A percentile compares a stretch with the other conserved stretches of the same genome.
These are phyloP conservation scores for Bipolaris oryzae DNA, from an alignment of 2,329 filamentous ascomycete genomes.

Conservation along the genomic window DNA sequence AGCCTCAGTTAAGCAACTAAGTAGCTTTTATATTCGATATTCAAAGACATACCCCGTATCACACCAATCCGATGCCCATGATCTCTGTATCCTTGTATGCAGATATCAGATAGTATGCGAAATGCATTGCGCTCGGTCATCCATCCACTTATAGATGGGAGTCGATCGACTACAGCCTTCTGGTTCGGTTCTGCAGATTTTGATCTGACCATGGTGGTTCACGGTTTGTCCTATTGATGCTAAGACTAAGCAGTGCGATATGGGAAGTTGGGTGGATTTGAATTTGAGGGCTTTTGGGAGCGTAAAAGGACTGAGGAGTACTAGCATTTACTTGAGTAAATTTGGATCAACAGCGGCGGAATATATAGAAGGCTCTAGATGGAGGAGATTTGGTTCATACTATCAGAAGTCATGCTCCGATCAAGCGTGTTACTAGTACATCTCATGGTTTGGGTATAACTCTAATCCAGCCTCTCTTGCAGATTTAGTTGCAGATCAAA, in stretches of 20 bases:
- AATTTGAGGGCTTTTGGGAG: no score
- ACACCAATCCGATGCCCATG: neutral
- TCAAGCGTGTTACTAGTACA: neutral
- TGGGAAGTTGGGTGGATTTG: no score
- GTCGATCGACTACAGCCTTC: neutral
- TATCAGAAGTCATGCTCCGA: neutral
- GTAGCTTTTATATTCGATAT: neutral
- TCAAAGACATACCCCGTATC: neutral
- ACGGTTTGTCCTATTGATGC: no score
- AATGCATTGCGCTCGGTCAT: neutral
- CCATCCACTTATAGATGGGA: neutral
- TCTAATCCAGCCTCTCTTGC: no score
- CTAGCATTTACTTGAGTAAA: no score
- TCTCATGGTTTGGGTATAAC: neutral
- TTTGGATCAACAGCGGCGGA: no score
- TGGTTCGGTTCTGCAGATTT: neutral
- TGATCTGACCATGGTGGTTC: neutral
- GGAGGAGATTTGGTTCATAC: no score
- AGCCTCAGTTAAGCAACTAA: no score
- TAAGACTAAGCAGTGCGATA: no score
- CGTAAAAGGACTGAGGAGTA: no score
- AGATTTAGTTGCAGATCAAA: neutral
- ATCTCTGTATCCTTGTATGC: neutral
- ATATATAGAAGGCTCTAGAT: no score
- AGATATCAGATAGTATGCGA: neutral